Percentiles rank a stretch among this genome's conserved stretches.
Evolutionary conservation across 345 rosid genomes (phyloP).

Genomic region (Pugionium cornutum): DNA sequence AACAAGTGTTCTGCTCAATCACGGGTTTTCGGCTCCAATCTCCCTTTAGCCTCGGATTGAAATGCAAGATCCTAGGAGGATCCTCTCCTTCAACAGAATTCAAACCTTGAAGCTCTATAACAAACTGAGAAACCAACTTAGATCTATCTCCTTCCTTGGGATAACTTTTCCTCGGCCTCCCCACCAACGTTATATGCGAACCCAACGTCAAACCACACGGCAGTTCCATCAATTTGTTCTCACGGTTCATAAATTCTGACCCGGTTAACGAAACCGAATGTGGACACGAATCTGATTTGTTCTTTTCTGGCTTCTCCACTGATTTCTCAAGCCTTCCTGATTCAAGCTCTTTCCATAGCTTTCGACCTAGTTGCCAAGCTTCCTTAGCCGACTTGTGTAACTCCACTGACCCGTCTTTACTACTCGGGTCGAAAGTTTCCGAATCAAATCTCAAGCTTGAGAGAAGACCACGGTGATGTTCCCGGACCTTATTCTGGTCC

Average conservation of each 20-base stretch:
- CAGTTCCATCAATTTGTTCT: slow-evolving; percentile 54
- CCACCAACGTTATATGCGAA: slow-evolving; percentile 84
- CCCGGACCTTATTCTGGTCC: slow-evolving; percentile 26
- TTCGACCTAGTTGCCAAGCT: slow-evolving; percentile 75
- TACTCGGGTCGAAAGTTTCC: slow-evolving; percentile 50
- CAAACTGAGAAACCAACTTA: slow-evolving; percentile 77
- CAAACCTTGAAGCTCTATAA: slow-evolving; percentile 84
- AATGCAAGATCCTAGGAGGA: slow-evolving; percentile 89
- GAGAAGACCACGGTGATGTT: slow-evolving; percentile 44
- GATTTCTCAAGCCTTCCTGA: slow-evolving; percentile 50
- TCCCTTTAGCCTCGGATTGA: slow-evolving; percentile 87
- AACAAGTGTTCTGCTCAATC: slow-evolving; percentile 94
- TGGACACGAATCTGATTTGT: slow-evolving; percentile 58
- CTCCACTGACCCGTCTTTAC: slow-evolving; percentile 68
- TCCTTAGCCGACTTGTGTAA: slow-evolving; percentile 67
- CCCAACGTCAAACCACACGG: slow-evolving; percentile 91
- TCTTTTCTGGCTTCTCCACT: slow-evolving; percentile 43
- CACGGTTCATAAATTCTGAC: slow-evolving; percentile 53
- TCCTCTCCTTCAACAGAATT: slow-evolving; percentile 91
- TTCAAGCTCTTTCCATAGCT: slow-evolving; percentile 67
- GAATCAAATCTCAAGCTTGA: slow-evolving; percentile 63
- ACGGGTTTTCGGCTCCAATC: slow-evolving; percentile 87
- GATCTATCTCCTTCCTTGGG: slow-evolving; percentile 50
- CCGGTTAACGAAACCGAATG: slow-evolving; percentile 63
- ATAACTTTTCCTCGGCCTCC: slow-evolving; percentile 67